These are phyloP conservation scores for Lathyrus sativus DNA, from an alignment of 306 rosid species.

Conservation along the genomic window DNA sequence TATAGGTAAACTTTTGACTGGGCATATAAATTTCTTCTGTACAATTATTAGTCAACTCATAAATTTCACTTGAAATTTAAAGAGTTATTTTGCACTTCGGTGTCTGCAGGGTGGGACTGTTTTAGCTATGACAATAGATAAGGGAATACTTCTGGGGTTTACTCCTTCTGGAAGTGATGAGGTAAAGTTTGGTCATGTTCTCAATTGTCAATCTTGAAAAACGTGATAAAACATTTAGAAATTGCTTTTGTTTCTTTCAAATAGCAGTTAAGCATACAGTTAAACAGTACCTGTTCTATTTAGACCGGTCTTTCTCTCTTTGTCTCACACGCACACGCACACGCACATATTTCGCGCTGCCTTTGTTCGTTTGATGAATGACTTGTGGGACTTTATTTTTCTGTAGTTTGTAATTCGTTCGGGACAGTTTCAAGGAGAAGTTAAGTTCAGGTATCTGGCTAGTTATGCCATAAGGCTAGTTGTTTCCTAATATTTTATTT, in stretches of 20 bases:
- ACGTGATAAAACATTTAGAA: slow-evolving; percentile 21
- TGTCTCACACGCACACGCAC: not conserved
- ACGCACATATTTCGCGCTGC: slow-evolving; percentile 9
- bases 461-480: slow-evolving; percentile 36
- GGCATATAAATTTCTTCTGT: slow-evolving; percentile 15
- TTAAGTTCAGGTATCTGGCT: slow-evolving; percentile 72
- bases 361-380: slow-evolving; percentile 32
- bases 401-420: slow-evolving; percentile 75
- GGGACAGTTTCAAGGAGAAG: slow-evolving; percentile 83
- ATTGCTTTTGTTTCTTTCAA: slow-evolving; percentile 11
- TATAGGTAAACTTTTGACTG: not conserved
- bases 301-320: not conserved
- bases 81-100: slow-evolving; percentile 8
- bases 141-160: slow-evolving; percentile 89
- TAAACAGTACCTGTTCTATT: slow-evolving; percentile 1
- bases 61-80: slow-evolving; percentile 22
- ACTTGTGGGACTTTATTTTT: slow-evolving; percentile 30
- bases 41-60: not conserved
- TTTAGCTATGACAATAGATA: slow-evolving; percentile 80
- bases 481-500: not conserved
- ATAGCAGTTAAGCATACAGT: slow-evolving; percentile 20
- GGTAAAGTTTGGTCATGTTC: slow-evolving; percentile 47
- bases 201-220: slow-evolving; percentile 19
- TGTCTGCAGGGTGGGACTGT: slow-evolving; percentile 81
- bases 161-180: slow-evolving; percentile 65